Base-by-base conservation (phyloP, 768 basidiomycete genomes). In the Chlorophyllum brunneum region DNA sequence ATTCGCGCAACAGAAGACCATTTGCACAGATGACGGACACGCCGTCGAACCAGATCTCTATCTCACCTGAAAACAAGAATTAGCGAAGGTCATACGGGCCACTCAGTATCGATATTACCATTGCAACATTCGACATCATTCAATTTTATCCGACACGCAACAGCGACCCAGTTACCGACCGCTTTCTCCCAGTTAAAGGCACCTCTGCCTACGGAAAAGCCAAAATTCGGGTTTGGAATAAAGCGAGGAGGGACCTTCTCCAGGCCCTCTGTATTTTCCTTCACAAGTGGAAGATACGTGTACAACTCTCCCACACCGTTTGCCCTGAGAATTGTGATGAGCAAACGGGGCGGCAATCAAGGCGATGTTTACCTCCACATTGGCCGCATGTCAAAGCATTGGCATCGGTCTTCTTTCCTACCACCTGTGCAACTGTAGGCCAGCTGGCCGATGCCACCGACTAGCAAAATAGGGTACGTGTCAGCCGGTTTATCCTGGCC, bases 341-440 rank as follows among this genome's bases (percentile, higher is more conserved):
- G 11, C 33, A 29, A 26, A 26, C 18, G n/a, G n/a, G n/a, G n/a
- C n/a, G n/a, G n/a, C n/a, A n/a, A n/a, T n/a, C n/a, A n/a, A n/a
- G n/a, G n/a, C n/a, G n/a, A n/a, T n/a, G n/a, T n/a, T n/a, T n/a
- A 82, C 82, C 85, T 75, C 86, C 86, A 90, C 88, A 90, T 90
- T 11, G 83, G 72, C 5, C 88, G 72, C 1, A 86, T 60, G 59
- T 82, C 70, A 64, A 91, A 89, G 63, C 87, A 89, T 43, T 75
- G 72, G 61, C 81, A 84, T 15, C 88, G 72, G 16, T 78, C 65
- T 2, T 79, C 67, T 59, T 85, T 72, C 15, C 87, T 68, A 2
- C 88, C 88, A 3, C 88, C 88, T 0, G 82, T 78, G 61, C 88
- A 89, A 1, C 73, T 68, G 58, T 85, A 87, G 6, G 87, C 77